A percentile compares a stretch with the other conserved stretches of the same genome.
These are phyloP conservation scores for Fusarium sp. DNA, from an alignment of 2,329 filamentous ascomycete genomes.

Conservation along the genomic window DNA sequence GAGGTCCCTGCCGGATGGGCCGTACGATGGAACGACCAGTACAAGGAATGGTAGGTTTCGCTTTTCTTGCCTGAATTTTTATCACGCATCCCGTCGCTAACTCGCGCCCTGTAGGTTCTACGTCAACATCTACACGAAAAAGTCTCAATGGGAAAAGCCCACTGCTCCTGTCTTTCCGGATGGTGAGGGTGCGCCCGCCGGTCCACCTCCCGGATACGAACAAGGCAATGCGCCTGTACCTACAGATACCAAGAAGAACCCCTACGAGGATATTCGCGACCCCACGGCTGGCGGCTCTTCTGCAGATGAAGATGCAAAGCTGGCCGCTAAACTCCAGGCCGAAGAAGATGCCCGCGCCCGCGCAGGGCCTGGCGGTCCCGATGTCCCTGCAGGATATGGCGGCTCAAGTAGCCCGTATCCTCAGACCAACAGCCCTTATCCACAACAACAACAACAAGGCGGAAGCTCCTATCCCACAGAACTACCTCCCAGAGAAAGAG, in stretches of 20 bases:
- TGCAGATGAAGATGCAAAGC: constrained; percentile 73
- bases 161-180: constrained; percentile 72
- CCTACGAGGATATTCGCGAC: constrained; percentile 65
- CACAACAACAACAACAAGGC: constrained; percentile 44
- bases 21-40: constrained; percentile 86
- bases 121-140: constrained; percentile 87
- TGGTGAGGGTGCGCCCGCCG: constrained; percentile 58
- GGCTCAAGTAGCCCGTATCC: constrained; percentile 46
- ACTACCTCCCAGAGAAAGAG: constrained; percentile 55
- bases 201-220: constrained; percentile 75
- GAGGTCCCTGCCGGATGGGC: constrained; percentile 78
- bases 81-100: constrained; percentile 21
- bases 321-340: constrained; percentile 82
- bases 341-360: constrained; percentile 78
- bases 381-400: constrained; percentile 50
- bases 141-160: constrained; percentile 91
- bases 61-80: constrained; percentile 28
- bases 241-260: constrained; percentile 74
- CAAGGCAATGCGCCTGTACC: constrained; percentile 54
- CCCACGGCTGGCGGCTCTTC: constrained; percentile 50
- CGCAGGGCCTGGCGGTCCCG: constrained; percentile 45
- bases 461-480: constrained; percentile 51
- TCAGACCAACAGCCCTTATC: constrained; percentile 46
- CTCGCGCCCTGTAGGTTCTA: constrained; percentile 73
- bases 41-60: constrained; percentile 78